Conservation (phyloP, 352 stramenopile genomes). For the Globisporangium cystogenes region DNA sequence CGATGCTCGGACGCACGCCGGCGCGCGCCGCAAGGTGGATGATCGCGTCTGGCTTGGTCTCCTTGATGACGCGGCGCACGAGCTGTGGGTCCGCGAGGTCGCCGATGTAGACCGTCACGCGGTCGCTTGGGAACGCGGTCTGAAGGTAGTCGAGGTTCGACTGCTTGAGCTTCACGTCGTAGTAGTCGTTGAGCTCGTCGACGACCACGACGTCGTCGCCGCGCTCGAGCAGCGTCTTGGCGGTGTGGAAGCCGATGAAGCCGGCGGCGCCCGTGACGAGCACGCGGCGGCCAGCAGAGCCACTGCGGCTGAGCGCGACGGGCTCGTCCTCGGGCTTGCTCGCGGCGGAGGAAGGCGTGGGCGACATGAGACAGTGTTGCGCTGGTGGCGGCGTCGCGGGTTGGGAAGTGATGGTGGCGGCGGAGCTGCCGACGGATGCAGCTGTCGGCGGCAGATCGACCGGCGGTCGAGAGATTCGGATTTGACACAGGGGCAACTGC, state of each 20-base stretch:
- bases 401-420: too few species aligned
- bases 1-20: slow-evolving; percentile 96
- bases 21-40: slow-evolving; percentile 96
- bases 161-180: slow-evolving; percentile 97
- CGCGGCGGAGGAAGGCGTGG: slow-evolving; percentile 16
- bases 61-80: slow-evolving; percentile 86
- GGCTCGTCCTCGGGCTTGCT: slow-evolving; percentile 10
- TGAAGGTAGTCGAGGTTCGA: slow-evolving; percentile 89
- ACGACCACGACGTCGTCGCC: slow-evolving; percentile 94
- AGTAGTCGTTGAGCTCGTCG: slow-evolving; percentile 99
- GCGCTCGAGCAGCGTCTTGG: slow-evolving; percentile 77
- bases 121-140: slow-evolving; percentile 35
- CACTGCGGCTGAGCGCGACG: slow-evolving; percentile 2
- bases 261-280: slow-evolving; percentile 93
- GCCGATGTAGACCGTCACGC: slow-evolving; percentile 80
- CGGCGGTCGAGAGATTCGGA: too few species aligned
- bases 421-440: too few species aligned
- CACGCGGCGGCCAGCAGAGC: slow-evolving; percentile 15
- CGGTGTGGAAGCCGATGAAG: slow-evolving; percentile 97
- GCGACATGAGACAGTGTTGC: slow-evolving; percentile 22
- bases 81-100: slow-evolving; percentile 94
- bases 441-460: too few species aligned
- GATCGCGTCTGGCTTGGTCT: slow-evolving; percentile 79
- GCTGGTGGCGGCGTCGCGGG: neutral
- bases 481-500: too few species aligned